Conservation (phyloP, 768 basidiomycete genomes). For the Coprinopsis strossmayeri region DNA sequence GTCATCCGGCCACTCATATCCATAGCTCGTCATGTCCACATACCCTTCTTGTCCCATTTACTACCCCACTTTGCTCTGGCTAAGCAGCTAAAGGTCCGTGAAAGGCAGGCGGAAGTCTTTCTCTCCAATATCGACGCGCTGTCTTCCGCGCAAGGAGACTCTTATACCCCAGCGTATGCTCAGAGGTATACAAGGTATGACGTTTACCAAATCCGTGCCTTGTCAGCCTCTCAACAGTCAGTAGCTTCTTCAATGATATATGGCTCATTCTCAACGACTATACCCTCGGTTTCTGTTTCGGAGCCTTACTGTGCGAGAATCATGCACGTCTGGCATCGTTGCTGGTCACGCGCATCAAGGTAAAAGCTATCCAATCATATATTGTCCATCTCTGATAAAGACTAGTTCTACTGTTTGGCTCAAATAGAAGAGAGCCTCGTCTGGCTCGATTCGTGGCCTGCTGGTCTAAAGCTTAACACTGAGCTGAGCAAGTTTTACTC, state of each 20-base stretch:
- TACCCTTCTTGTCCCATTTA: conserved; percentile 4
- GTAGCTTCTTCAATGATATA: conserved; percentile 83
- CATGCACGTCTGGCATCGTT: conserved; percentile 35
- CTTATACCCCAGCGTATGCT: conserved; percentile 36
- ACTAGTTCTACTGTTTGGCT: conserved; percentile 32
- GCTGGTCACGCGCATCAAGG: conserved; percentile 33
- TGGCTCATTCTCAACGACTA: conserved; percentile 92
- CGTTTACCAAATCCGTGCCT: background rate
- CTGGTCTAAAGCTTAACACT: conserved; percentile 91
- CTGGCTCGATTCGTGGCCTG: conserved; percentile 96
- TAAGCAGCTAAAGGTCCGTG: conserved; percentile 55
- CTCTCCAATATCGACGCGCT: conserved; percentile 35
- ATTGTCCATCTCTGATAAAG: background rate
- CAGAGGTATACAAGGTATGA: conserved; percentile 64
- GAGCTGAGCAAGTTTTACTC: conserved; percentile 86
- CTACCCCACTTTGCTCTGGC: conserved; percentile 26
- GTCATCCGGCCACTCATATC: conserved; percentile 10
- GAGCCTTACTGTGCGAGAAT: conserved; percentile 67
- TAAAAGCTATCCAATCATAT: conserved; percentile 14
- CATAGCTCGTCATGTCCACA: conserved; percentile 12
- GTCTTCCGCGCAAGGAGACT: conserved; percentile 24
- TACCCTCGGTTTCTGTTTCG: conserved; percentile 72
- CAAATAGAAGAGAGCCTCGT: conserved; percentile 46
- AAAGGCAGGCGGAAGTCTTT: conserved; percentile 40
- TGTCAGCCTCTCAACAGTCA: background rate